Evolutionary conservation across 352 stramenopile genomes (phyloP), one percentile per base, ranked within the genome.

Genomic region (Globisporangium irregulare): DNA sequence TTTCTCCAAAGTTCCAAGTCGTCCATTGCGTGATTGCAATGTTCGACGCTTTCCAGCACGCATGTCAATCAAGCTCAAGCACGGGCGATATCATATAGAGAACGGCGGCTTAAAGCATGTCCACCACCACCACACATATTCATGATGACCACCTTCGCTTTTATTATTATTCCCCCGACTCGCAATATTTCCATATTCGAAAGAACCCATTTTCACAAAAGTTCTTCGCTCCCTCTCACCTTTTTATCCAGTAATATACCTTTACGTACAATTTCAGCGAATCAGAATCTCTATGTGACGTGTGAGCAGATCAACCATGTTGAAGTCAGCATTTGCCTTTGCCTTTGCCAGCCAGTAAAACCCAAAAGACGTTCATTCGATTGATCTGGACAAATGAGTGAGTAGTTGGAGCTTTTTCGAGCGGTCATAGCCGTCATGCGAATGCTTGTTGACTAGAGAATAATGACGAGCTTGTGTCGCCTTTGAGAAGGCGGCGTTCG

Each of bases 141-240:
- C 43, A 51, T 12, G 6, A 51, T 12, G 41, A 50, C 20, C 41
- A 22, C 15, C 15, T 50, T 50, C 15, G 41, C 14, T 50, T 50
- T n/a, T n/a, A 32, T 32, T 50, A 20, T 8, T n/a, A 46, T 46
- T 46, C 38, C 18, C 38, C 6, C 4, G 4, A 5, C 4, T 4
- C 10, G 14, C 22, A 57, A 57, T 64, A 22, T 61, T 61, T 61
- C 56, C 27, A 61, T 61, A 20, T 46, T 61, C 29, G 56, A 61
- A 61, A 22, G n/a, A 61, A 41, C 46, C 29, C 24, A 58, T 34
- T 58, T 57, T 32, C 32, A 3, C 7, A 9, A 55, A 27, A 14
- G 10, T 29, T 57, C 51, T 57, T 8, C 20, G n/a, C 38, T 34
- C 18, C 18, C 4, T n/a, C 51, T 27, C 27, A 18, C 14, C 27